Evolutionary conservation across 352 stramenopile species (phyloP), one percentile per base, ranked within the genome.

Genomic region (Pythium dissotocum): DNA sequence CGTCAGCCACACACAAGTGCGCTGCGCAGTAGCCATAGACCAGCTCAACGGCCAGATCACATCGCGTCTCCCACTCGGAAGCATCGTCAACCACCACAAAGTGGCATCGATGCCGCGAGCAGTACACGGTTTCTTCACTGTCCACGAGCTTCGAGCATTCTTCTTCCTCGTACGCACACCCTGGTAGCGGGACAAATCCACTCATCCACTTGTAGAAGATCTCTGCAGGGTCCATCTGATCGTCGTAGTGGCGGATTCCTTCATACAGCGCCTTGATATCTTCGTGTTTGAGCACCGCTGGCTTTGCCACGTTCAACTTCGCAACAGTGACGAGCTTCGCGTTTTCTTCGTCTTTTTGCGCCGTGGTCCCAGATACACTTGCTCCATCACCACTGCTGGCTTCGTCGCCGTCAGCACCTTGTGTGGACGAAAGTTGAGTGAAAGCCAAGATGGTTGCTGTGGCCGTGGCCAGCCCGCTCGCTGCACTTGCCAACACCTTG

Each of bases 241-340:
- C 56, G 35, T 90, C 80, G 28, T 92, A 92, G 58, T 92, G 84
- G 3, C 72, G 76, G 18, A 92, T 89, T 0, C 77, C 84, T 8
- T 71, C 54, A 36, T 87, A 73, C 8, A 92, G 65, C 16, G 33
- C 12, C 1, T 24, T 40, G 7, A 92, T 78, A 32, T 82, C 69
- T 13, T 48, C 55, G 5, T 75, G 78, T 4, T 8, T 69, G 10
- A 90, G 28, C 30, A 30, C 53, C 9, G 53, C 61, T 6, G 58
- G 46, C 21, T 58, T 51, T 46, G 61, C 14, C n/a, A 75, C 10
- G 10, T 30, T 42, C 24, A 36, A 32, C 30, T 38, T 18, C 4
- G 54, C 62, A 36, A 40, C 51, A 12, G 16, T 28, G 18, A 64
- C 56, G 5, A 33, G 12, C 18, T 57, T 18, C 12, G 49, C 3